Base-by-base conservation (phyloP, 1,284 basidiomycete genomes). In the Pseudozyma sp. region DNA sequence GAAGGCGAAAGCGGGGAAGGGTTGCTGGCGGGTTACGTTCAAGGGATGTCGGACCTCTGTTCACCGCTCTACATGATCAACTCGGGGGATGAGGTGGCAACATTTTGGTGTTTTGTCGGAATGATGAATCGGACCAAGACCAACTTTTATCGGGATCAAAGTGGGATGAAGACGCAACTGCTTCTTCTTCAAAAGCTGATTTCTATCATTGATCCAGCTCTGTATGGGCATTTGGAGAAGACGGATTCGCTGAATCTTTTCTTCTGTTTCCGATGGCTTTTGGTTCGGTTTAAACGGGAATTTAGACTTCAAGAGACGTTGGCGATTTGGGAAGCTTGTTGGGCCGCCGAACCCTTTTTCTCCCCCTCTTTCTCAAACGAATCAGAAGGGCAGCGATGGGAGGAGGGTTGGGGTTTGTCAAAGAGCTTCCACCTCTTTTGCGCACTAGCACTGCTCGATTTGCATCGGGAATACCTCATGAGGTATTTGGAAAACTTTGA, bases 1-100 rank as follows among this genome's bases (percentile, higher is more conserved):
- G 19, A 3, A 19, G 45, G 21, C 9, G 19, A 16, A 5, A n/a
- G 39, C 2, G 47, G 16, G 0, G 40, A 56, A 34, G 62, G 66
- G 3, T 44, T 64, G 16, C 35, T 67, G 43, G 69, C 55, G 11
- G 78, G 81, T 5, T 94, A 96, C 83, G 94, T 95, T 3, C 93
- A 97, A 86, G 94, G 97, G 36, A 99, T 99, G 97, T 95, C 93
- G 1, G 97, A 99, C 85, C 89, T 99, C 6, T 93, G 94, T 79
- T 92, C 93, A 2, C 96, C 96, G 8, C 87, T 98, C 21, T 99
- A 97, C 84, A 91, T 97, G 35, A 92, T 96, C 7, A 92, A 93
- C 88, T 91, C 90, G 54, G 93, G 90, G 13, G 92, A 97, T 77
- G 93, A 97, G 81, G 92, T 92, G 49, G 86, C 92, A 83, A 93